Evolutionary conservation across 2,329 filamentous ascomycete species (phyloP).

Genomic region (Spiromastix sp.): DNA sequence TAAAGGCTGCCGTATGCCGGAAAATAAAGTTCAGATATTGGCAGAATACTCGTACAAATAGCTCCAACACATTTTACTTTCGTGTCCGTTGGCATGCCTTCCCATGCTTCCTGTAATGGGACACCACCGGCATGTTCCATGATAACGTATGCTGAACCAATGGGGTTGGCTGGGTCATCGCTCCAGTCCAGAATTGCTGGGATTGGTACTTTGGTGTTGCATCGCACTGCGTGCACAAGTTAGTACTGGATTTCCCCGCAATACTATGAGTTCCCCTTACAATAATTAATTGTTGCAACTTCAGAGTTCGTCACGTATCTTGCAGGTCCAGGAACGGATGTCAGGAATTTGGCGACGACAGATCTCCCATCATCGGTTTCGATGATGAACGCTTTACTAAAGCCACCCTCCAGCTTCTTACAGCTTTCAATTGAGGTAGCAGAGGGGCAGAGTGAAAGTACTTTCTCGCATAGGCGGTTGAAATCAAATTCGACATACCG

Average conservation of each 20-base stretch:
- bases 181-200: slow-evolving; percentile 35
- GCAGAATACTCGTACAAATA: slow-evolving; percentile 9
- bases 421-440: slow-evolving; percentile 24
- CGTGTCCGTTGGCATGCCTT: slow-evolving; percentile 19
- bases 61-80: slow-evolving; percentile 14
- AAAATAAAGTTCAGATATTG: slow-evolving; percentile 18
- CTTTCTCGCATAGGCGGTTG: slow-evolving; percentile 25
- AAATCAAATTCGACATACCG: slow-evolving; percentile 33
- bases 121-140: slow-evolving; percentile 28
- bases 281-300: slow-evolving; percentile 35
- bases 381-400: slow-evolving; percentile 36
- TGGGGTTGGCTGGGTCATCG: slow-evolving; percentile 23
- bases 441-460: slow-evolving; percentile 27
- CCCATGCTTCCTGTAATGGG: slow-evolving; percentile 23
- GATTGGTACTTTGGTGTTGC: slow-evolving; percentile 30
- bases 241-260: slow-evolving; percentile 2
- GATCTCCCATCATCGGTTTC: slow-evolving; percentile 26
- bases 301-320: slow-evolving; percentile 17
- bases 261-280: slow-evolving; percentile 18
- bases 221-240: slow-evolving; percentile 20
- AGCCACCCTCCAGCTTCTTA: slow-evolving; percentile 36
- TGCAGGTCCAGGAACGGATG: slow-evolving; percentile 26
- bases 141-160: slow-evolving; percentile 31
- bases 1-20: slow-evolving; percentile 29
- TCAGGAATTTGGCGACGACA: slow-evolving; percentile 34